Base-by-base conservation (phyloP, 352 stramenopile species). In the Globisporangium irregulare region DNA sequence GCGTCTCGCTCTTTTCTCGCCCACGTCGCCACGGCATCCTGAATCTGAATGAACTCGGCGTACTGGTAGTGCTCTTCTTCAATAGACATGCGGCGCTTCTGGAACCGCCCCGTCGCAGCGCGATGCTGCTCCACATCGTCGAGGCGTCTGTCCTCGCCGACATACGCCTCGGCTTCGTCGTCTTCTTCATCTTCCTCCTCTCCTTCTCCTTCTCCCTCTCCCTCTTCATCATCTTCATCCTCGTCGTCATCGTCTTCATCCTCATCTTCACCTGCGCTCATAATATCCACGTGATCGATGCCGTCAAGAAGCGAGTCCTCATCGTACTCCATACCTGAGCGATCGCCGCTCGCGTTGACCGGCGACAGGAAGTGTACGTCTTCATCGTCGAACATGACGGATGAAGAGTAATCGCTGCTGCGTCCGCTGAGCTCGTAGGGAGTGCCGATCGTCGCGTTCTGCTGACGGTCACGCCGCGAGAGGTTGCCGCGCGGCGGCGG, bases 361-460 rank as follows among this genome's bases (percentile, higher is more conserved):
- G 84, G 79, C 5, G 77, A 86, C 56, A 80, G 71, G 55, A 89
- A 90, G 51, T 91, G 77, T 64, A 89, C 69, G 22, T 85, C 66
- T 55, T 80, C 70, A 32, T 61, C 55, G 9, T 61, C 55, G n/a
- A 61, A 29, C 18, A 61, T 10, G 12, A 6, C 15, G 15, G 54
- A 58, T 12, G 78, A 70, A 7, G 60, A 58, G 7, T 61, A 22
- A 0, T 29, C 29, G 50, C 32, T 20, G 29, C 66, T 1, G 61
- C 24, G 29, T 0, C 32, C 18, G 41, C 64, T 0, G 58, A 32
- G 29, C 4, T 66, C 46, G 60, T 48, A 50, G 3, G 46, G 9
- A 8, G 25, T 48, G 22, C 14, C 25, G 8, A 59, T 53, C 73
- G 66, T 36, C 73, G 46, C n/a, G 59, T 51, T 51, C 43, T 51